Evolutionary conservation across 495 filamentous ascomycete species (phyloP), one percentile per base, ranked within the genome.

Genomic region (Annulohypoxylon moriforme): DNA sequence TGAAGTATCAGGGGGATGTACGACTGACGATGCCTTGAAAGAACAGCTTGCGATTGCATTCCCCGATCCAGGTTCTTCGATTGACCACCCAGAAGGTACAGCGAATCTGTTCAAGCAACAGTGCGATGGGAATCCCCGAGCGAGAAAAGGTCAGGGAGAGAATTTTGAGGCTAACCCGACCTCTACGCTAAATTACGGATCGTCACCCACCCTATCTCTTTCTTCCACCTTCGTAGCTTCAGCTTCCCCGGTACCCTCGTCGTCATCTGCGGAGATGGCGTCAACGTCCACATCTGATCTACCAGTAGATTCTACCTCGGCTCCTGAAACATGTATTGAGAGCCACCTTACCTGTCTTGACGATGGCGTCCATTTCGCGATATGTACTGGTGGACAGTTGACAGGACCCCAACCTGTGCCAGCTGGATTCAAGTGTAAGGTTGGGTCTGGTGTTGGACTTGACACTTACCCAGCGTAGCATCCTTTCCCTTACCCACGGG

Each of bases 1-100:
- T 25, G 60, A 64, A 6, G 36, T 68, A 6, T 72, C 70, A 3
- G 64, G 64, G 7, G 64, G 60, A 2, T 72, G 70, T 27, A 72
- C 70, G 10, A 72, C 64, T 6, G 59, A 27, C 82, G 89, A 52
- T 61, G 79, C 59, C 82, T 82, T 46, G 77, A 86, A 10, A 14
- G 78, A 84, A 49, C 78, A 67, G 16, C 57, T 82, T 52, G 18
- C 72, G 3, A 72, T 77, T 16, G 69, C 75, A 0, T 77, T 68
- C 58, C 72, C 75, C 5, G 44, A 77, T 3, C 72, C 75, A 4
- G 72, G 72, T 22, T 14, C 42, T 33, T 77, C 75, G 0, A 50
- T 77, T 4, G 68, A 77, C 4, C 61, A 52, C n/a, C 75, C 72
- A n/a, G 67, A 77, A 38, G 75, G 72, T 7, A 56, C 56, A 13